A percentile compares a stretch with the other conserved stretches of the same genome.
phyloP scores from a whole-genome alignment of 176 grass and related monocot genomes.

The Phragmites australis region DNA sequence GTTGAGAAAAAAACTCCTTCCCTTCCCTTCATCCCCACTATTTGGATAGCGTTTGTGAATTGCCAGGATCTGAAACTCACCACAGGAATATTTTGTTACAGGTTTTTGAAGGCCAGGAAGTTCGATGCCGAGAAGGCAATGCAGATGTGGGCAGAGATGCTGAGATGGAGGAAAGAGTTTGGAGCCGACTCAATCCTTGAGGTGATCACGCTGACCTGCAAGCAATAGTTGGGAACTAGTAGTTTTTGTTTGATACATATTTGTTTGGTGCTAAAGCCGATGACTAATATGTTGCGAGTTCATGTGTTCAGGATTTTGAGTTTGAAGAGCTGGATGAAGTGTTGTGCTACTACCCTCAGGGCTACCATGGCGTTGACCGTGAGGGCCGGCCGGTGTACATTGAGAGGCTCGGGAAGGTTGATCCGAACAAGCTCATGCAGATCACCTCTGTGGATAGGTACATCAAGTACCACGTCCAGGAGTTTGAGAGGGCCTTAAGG shows the following conservation, averaged over 20 bases:
- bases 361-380: constrained; percentile 85
- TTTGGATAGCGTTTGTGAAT: neutral
- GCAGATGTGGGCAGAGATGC: constrained; percentile 98
- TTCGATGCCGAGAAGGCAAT: constrained; percentile 84
- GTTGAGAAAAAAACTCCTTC: neutral
- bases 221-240: neutral
- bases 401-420: constrained; percentile 92
- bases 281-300: neutral
- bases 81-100: neutral
- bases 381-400: constrained; percentile 90
- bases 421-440: constrained; percentile 81
- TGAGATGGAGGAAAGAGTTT: constrained; percentile 92
- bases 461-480: constrained; percentile 98
- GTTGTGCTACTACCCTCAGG: constrained; percentile 79
- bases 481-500: constrained; percentile 94
- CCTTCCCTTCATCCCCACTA: neutral
- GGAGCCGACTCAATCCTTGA: constrained; percentile 84
- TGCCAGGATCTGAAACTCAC: constrained; percentile 24
- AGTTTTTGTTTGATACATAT: neutral
- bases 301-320: constrained; percentile 68
- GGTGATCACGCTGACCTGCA: constrained; percentile 38
- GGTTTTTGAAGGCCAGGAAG: constrained; percentile 93
- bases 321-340: constrained; percentile 87
- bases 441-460: constrained; percentile 85
- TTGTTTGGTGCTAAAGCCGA: neutral